Evolutionary conservation across 371 early-diverging fungal genomes (phyloP).

Genomic region (Zychaea mexicana): DNA sequence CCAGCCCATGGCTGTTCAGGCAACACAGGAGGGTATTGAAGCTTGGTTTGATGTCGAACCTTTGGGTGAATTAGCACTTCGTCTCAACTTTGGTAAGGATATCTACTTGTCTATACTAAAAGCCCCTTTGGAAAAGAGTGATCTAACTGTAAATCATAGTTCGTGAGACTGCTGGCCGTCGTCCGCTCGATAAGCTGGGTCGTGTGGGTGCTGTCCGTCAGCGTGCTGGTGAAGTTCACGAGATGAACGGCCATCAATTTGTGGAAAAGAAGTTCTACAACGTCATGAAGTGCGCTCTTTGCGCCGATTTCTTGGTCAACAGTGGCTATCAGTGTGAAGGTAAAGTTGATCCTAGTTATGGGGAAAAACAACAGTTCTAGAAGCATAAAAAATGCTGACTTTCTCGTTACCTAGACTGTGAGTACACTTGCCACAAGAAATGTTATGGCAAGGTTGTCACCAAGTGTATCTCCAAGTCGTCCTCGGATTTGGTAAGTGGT

Average conservation of each 20-base stretch:
- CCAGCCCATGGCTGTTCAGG: slow-evolving; percentile 14
- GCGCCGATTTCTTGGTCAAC: slow-evolving; percentile 89
- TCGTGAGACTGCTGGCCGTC: slow-evolving; percentile 49
- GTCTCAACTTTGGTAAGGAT: slow-evolving; percentile 79
- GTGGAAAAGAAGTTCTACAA: slow-evolving; percentile 86
- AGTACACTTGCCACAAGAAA: slow-evolving; percentile 91
- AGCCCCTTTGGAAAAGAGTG: no score
- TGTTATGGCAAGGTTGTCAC: slow-evolving; percentile 88
- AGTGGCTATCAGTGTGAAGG: slow-evolving; percentile 93
- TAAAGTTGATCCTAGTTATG: no score
- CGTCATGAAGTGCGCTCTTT: slow-evolving; percentile 94
- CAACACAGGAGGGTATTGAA: slow-evolving; percentile 65
- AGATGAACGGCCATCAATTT: slow-evolving; percentile 92
- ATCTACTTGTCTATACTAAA: neutral
- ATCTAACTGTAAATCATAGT: slow-evolving; percentile 19
- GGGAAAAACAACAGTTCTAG: no score
- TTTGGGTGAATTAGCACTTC: slow-evolving; percentile 81
- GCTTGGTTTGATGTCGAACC: slow-evolving; percentile 94
- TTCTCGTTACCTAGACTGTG: slow-evolving; percentile 69
- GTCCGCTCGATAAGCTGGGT: slow-evolving; percentile 74
- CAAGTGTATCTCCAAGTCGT: slow-evolving; percentile 84
- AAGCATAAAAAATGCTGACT: neutral
- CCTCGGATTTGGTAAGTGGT: slow-evolving; percentile 46
- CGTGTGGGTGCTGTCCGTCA: slow-evolving; percentile 93
- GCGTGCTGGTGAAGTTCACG: slow-evolving; percentile 75